These are phyloP conservation scores for Comarum palustre DNA, from an alignment of 306 rosid genomes.

Conservation along the genomic window DNA sequence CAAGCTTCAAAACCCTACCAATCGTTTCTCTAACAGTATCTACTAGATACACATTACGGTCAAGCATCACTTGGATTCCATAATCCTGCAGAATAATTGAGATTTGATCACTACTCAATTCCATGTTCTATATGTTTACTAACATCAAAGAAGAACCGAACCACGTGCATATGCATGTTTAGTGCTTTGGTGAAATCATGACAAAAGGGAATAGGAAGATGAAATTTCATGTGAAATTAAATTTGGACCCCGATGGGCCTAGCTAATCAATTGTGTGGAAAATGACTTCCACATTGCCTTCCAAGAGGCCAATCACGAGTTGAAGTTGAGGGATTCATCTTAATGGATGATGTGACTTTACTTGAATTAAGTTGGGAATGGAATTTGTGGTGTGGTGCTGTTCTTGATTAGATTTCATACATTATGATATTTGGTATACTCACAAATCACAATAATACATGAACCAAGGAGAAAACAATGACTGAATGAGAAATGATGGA, in stretches of 20 bases:
- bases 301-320: neutral
- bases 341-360: neutral
- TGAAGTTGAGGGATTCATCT: neutral
- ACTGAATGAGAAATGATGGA: neutral
- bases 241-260: neutral
- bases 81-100: constrained; percentile 46
- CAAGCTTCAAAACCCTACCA: constrained; percentile 82
- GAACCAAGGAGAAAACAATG: neutral
- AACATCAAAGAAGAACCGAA: neutral
- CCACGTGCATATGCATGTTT: constrained; percentile 3
- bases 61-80: constrained; percentile 68
- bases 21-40: constrained; percentile 56
- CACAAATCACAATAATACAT: too few relatives aligned
- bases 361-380: neutral
- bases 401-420: neutral
- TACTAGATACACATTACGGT: constrained; percentile 74
- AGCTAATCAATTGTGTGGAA: neutral
- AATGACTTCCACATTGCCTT: neutral
- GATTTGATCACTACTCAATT: neutral
- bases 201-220: neutral
- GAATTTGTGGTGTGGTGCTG: too few relatives aligned
- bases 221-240: constrained; percentile 10
- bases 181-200: constrained; percentile 3
- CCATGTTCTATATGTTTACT: too few relatives aligned
- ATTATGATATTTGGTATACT: neutral